Evolutionary conservation across 2,329 filamentous ascomycete genomes (phyloP), one percentile per base, ranked within the genome.

Genomic region (Aspergillus neotritici): DNA sequence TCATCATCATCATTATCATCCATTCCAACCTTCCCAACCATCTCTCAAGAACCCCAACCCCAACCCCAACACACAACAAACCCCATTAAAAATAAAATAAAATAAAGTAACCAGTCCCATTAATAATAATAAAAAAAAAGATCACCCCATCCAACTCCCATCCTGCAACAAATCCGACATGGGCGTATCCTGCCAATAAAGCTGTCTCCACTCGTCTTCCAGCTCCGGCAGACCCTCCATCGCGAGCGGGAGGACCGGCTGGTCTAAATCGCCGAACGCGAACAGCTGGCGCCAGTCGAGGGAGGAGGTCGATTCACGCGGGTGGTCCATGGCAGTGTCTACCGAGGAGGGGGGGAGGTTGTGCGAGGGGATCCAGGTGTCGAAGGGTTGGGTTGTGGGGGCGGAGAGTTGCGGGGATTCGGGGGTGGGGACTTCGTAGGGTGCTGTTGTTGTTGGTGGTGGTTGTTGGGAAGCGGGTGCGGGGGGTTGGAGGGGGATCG

Each of bases 121-220:
- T 21, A 21, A 21, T 21, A 21, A 21, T 9, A 25, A n/a, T n/a
- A n/a, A n/a, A n/a, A n/a, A n/a, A n/a, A n/a, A n/a, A n/a, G n/a
- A n/a, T 25, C 21, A 25, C 7, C 21, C 21, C 45, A 68, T 59
- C 67, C 67, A 69, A 14, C 61, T 60, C 16, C 63, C 63, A 44
- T 70, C 66, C 37, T 63, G 63, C 16, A 70, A 57, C 29, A 69
- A 56, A 51, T 69, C 67, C 12, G 65, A 58, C 63, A 70, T 64
- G 3, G 63, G 65, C 1, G 65, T 63, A 41, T 70, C 67, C 46
- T 69, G 65, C 59, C 66, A 65, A 42, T 70, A 70, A 7, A 70
- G 63, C 46, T 69, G 66, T n/a, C 67, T 62, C 67, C 67, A 70
- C 51, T 70, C 67, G 32, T 69, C 64, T 50, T 69, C 66, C 43